Evolutionary conservation across 2,329 filamentous ascomycete genomes (phyloP).

Genomic region (Cryphonectria radicalis): DNA sequence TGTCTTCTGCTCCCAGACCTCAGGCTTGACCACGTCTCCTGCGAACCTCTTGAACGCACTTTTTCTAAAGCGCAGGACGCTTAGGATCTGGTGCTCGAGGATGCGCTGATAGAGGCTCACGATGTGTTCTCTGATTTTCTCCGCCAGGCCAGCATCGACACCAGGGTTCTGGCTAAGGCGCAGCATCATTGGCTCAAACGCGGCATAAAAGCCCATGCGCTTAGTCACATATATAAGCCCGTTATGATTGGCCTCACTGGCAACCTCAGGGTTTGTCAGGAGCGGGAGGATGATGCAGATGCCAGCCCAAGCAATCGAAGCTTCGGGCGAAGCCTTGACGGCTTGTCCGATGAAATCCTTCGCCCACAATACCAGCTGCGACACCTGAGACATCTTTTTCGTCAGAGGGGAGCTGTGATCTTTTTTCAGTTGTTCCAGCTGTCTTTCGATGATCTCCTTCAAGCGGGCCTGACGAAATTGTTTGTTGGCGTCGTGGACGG

Average conservation of each 20-base stretch:
- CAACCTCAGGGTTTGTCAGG: slow-evolving; percentile 38
- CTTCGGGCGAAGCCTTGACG: slow-evolving; percentile 39
- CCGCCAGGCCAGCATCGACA: neutral
- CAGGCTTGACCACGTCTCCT: neutral
- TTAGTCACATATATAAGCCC: slow-evolving; percentile 42
- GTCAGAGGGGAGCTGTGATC: neutral
- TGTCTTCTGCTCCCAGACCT: neutral
- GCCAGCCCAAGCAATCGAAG: slow-evolving; percentile 41
- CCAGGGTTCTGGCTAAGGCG: neutral
- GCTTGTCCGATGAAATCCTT: slow-evolving; percentile 36
- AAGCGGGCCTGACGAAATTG: neutral
- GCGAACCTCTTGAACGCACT: neutral
- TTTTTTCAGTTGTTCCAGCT: neutral
- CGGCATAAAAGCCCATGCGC: slow-evolving; percentile 40
- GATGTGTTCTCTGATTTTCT: neutral
- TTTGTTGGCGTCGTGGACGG: neutral
- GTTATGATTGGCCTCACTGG: slow-evolving; percentile 37
- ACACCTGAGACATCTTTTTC: slow-evolving; percentile 26
- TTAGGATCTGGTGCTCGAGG: neutral
- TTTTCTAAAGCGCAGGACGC: neutral
- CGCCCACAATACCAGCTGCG: slow-evolving; percentile 30
- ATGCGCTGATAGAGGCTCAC: neutral
- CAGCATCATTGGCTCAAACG: slow-evolving; percentile 34
- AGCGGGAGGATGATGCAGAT: slow-evolving; percentile 43
- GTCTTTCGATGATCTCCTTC: neutral